These are phyloP conservation scores for Aspergillus jensenii DNA, from an alignment of 2,329 filamentous ascomycete genomes.

Conservation along the genomic window DNA sequence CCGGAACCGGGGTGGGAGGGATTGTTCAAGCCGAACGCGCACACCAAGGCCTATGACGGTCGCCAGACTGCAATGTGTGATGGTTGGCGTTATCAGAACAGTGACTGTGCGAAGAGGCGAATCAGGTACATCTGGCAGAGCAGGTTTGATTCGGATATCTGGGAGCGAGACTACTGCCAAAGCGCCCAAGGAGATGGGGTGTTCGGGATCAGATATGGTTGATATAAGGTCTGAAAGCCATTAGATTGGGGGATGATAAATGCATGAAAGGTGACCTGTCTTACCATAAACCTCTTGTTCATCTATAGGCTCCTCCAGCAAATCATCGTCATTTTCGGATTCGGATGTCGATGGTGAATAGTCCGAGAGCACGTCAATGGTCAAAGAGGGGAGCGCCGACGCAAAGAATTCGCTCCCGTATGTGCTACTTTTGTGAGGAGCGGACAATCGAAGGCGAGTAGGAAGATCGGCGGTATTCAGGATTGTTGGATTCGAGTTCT, in stretches of 20 bases:
- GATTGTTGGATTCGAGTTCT: constrained; percentile 81
- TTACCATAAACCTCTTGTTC: constrained; percentile 94
- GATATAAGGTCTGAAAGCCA: constrained; percentile 75
- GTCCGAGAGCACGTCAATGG: constrained; percentile 39
- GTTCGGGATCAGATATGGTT: constrained; percentile 93
- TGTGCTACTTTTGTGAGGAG: constrained; percentile 43
- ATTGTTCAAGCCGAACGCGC: constrained; percentile 84
- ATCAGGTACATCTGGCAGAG: constrained; percentile 57
- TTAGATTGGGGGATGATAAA: not conserved
- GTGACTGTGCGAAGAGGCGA: constrained; percentile 71
- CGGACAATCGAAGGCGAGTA: constrained; percentile 59
- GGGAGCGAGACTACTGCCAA: constrained; percentile 94
- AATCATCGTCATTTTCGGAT: constrained; percentile 55
- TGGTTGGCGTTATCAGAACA: constrained; percentile 91
- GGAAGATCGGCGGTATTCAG: constrained; percentile 85
- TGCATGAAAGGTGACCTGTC: not conserved
- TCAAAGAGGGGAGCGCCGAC: constrained; percentile 51
- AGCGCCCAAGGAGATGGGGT: constrained; percentile 89
- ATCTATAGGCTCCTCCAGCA: constrained; percentile 79
- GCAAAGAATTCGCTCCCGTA: constrained; percentile 50
- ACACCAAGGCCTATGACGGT: constrained; percentile 95
- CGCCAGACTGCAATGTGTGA: constrained; percentile 93
- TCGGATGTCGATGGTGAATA: constrained; percentile 33
- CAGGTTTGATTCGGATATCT: constrained; percentile 77
- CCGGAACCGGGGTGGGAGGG: constrained; percentile 85